Evolutionary conservation across 208 protist species (phyloP), one percentile per base, ranked within the genome.

Genomic region (Leishmania amazonensis): DNA sequence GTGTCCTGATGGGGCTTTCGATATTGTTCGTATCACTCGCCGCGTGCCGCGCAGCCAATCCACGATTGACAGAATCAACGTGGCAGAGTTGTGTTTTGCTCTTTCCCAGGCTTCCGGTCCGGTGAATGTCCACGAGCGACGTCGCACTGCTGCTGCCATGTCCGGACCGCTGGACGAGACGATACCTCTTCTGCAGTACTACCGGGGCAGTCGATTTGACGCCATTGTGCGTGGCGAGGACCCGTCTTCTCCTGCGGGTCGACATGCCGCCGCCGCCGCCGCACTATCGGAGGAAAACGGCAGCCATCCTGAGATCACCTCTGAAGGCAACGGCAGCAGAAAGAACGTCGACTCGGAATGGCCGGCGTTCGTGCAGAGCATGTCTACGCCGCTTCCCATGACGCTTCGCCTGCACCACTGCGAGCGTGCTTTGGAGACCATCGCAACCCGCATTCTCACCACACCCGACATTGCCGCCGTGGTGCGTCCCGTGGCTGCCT

Each of bases 11-110:
- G 88, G 87, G 4, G 85, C 74, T 19, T 79, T 83, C 45, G 95
- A 98, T 78, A 38, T 98, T 5, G 67, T 95, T 70, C 83, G 83
- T 40, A 84, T 97, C 71, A 85, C 91, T 2, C 87, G 88, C n/a
- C 89, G 94, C 65, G 91, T 96, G 71, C 95, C 93, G 21, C 93
- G 91, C 62, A 98, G 90, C 76, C 93, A 86, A 51, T 96, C 94
- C n/a, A 95, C 93, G 3, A 58, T 74, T 28, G 85, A 95, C 31
- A 54, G 68, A 31, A 88, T 98, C 74, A 84, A 91, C 72, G 86
- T 96, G 21, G 87, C 90, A 6, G 93, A 98, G 87, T 83, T 98
- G 78, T 96, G 93, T 80, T 98, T 98, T 89, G 93, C 91, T 35
- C 83, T 97, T 74, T 86, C 83, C 74, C 91, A 96, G 73, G 91